Base-by-base conservation (phyloP, 2,329 filamentous ascomycete genomes). In the Aspergillus sp. region DNA sequence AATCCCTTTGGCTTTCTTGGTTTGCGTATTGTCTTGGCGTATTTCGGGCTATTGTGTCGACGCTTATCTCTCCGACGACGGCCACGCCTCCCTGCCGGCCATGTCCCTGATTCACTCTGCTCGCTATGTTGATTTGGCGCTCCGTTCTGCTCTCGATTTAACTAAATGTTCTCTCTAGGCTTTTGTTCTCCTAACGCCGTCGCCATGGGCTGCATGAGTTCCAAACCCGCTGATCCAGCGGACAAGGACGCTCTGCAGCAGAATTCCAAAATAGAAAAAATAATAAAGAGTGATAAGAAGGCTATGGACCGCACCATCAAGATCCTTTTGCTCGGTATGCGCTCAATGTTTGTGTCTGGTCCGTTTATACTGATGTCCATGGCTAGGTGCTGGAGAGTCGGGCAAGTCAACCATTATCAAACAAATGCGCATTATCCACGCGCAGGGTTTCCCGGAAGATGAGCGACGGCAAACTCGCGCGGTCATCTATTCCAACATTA, bases 361-460 rank as follows among this genome's bases (percentile, higher is more conserved):
- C 13, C 3, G 7, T 5, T 19, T 15, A 14, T 11, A 10, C 12
- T 12, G 13, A 24, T 12, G 15, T 24, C 24, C 15, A 7, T 34
- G 24, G n/a, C 24, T 30, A 95, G 88, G 89, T 60, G 89, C 89
- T 51, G 89, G 89, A 55, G 89, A 96, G 65, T 91, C 82, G 37
- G 85, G 89, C 45, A 96, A 96, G 65, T 95, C 89, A 6, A 96
- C 89, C 1, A 88, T 96, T 38, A 75, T 96, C 45, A 96, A 96
- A 68, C 89, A 96, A 70, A 96, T 98, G 91, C 89, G 89, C 60
- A 79, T 98, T 61, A 95, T 98, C 49, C 91, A 96, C 60, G 79
- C 86, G 10, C 80, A 86, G 60, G 89, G 91, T 31, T 96, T 96
- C 66, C 85, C 78, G 53, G 82, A 84, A 51, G 78, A 76, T 43